Percentiles rank a stretch among this genome's conserved stretches.
These are phyloP conservation scores for Phaeosphaeria sp. DNA, from an alignment of 2,329 filamentous ascomycete genomes.

Conservation along the genomic window DNA sequence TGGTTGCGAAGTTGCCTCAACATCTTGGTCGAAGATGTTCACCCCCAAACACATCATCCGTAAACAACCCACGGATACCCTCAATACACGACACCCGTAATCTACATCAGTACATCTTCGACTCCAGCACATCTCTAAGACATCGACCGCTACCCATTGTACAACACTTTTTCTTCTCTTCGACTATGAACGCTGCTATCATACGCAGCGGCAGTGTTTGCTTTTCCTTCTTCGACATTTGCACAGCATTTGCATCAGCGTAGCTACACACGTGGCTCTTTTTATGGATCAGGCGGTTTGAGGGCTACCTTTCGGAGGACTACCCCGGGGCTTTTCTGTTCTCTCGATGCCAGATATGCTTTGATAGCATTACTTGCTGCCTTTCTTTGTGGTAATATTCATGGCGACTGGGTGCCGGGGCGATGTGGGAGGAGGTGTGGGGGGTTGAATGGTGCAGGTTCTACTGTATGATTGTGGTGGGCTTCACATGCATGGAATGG, in stretches of 20 bases:
- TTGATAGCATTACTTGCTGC: conserved; percentile 21
- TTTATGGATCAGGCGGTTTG: conserved; percentile 16
- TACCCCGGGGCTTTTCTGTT: not conserved
- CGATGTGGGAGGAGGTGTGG: conserved; percentile 3
- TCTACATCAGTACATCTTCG: conserved; percentile 6
- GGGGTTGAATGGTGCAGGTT: conserved; percentile 3
- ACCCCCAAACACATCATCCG: conserved; percentile 7
- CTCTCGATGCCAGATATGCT: conserved; percentile 18
- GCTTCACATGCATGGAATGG: conserved; percentile 12
- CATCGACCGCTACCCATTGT: conserved; percentile 12
- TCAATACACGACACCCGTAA: conserved; percentile 7
- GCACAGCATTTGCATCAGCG: conserved; percentile 15
- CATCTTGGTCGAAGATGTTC: conserved; percentile 17
- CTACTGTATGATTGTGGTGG: conserved; percentile 21
- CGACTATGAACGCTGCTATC: conserved; percentile 6
- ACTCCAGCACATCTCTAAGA: not conserved
- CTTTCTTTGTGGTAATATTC: conserved; percentile 11
- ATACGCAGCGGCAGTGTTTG: not conserved
- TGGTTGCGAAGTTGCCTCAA: conserved; percentile 16
- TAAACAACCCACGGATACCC: not conserved
- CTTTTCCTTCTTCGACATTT: conserved; percentile 1
- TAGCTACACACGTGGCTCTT: conserved; percentile 20
- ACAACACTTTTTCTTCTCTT: conserved; percentile 16
- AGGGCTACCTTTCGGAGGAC: not conserved
- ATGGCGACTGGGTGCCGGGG: not conserved